Conservation (phyloP, 305 asterid genomes). For the Rubia occidens region DNA sequence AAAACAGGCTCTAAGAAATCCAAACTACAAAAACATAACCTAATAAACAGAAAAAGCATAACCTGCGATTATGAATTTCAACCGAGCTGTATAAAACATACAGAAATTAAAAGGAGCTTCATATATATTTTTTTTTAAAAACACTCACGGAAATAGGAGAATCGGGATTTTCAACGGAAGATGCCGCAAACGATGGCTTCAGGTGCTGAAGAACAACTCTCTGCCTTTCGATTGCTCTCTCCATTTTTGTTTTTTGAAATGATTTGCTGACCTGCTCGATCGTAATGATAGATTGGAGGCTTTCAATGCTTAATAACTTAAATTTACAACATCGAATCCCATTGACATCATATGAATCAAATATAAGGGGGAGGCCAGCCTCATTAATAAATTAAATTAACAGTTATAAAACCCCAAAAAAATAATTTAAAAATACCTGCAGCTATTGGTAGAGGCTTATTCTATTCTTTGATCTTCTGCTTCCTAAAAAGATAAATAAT, state of each 20-base stretch:
- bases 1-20: neutral
- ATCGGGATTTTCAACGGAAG: constrained; percentile 16
- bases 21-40: neutral
- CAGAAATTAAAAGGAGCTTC: constrained; percentile 8
- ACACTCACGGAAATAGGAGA: constrained; percentile 14
- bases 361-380: neutral
- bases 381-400: neutral
- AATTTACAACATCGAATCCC: no score
- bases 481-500: constrained; percentile 29
- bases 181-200: no score
- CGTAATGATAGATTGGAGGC: neutral
- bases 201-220: constrained; percentile 19
- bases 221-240: constrained; percentile 28
- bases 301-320: no score
- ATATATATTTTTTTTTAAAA: no score
- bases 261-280: neutral
- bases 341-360: neutral
- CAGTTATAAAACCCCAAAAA: neutral
- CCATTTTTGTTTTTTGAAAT: constrained; percentile 11
- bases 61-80: neutral
- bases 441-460: constrained; percentile 73
- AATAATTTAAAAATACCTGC: constrained; percentile 29
- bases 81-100: constrained; percentile 5
- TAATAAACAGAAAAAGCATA: neutral
- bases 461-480: constrained; percentile 51